Conservation (phyloP, 2,329 filamentous ascomycete genomes). For the Curvularia spicifera region DNA sequence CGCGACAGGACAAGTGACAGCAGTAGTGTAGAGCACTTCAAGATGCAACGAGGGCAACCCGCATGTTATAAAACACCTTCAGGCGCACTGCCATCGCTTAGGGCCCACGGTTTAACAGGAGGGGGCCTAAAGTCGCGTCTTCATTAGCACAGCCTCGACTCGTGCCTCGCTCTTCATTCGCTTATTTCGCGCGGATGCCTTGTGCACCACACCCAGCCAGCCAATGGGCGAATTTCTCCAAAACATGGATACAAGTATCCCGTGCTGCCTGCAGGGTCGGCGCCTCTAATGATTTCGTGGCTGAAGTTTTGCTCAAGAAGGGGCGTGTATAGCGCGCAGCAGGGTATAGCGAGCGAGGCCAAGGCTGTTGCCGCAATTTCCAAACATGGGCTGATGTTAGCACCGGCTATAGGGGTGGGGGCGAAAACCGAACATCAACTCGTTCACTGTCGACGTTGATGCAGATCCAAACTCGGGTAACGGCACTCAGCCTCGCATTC, state of each 20-base stretch:
- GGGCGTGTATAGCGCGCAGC: slow-evolving; percentile 19
- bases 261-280: slow-evolving; percentile 2
- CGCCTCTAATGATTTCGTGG: slow-evolving; percentile 14
- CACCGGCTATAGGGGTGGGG: slow-evolving; percentile 10
- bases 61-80: slow-evolving; percentile 14
- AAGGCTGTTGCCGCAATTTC: slow-evolving; percentile 21
- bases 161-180: slow-evolving; percentile 19
- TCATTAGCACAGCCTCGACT: slow-evolving; percentile 30
- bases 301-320: slow-evolving; percentile 8
- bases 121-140: slow-evolving; percentile 16
- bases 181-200: slow-evolving; percentile 7
- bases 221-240: slow-evolving; percentile 17
- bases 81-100: slow-evolving; percentile 26
- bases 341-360: slow-evolving; percentile 32
- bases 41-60: not conserved
- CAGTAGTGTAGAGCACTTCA: not conserved
- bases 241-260: slow-evolving; percentile 7
- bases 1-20: not conserved
- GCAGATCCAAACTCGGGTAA: not conserved
- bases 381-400: slow-evolving; percentile 1
- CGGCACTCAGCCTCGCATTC: not conserved
- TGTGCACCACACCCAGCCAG: slow-evolving; percentile 6
- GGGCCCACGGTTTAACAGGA: slow-evolving; percentile 8
- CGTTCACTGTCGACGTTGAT: not conserved
- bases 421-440: slow-evolving; percentile 5